Conservation (phyloP, 495 filamentous ascomycete species). For the Neurospora pannonica region DNA sequence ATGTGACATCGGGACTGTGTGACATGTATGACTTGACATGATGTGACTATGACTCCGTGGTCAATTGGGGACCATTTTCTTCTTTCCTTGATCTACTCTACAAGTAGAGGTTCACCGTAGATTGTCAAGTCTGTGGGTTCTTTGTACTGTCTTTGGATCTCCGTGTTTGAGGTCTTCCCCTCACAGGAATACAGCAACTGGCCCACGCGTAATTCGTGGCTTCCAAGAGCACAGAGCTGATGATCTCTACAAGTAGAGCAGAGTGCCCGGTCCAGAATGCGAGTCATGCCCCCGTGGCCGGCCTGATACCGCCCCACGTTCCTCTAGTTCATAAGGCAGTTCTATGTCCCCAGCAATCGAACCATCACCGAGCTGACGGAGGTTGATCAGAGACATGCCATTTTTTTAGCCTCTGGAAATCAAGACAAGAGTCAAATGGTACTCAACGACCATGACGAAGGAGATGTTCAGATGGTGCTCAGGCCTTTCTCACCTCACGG, state of each 20-base stretch:
- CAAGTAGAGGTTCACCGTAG: neutral
- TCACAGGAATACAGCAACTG: neutral
- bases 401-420: too few species aligned
- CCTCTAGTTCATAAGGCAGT: neutral
- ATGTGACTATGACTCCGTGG: neutral
- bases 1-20: neutral
- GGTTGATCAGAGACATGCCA: neutral
- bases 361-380: neutral
- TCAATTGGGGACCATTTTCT: neutral
- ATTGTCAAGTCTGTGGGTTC: neutral
- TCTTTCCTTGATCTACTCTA: neutral
- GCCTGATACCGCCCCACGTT: neutral
- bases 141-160: neutral
- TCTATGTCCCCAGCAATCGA: neutral
- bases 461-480: neutral
- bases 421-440: neutral
- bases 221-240: neutral
- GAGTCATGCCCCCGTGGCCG: neutral
- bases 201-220: neutral
- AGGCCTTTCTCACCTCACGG: neutral
- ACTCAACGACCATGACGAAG: neutral
- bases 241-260: neutral
- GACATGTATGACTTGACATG: neutral
- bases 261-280: neutral
- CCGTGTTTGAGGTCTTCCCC: neutral